Evolutionary conservation across 2,329 filamentous ascomycete species (phyloP).

Genomic region (Thermoascus crustaceus): DNA sequence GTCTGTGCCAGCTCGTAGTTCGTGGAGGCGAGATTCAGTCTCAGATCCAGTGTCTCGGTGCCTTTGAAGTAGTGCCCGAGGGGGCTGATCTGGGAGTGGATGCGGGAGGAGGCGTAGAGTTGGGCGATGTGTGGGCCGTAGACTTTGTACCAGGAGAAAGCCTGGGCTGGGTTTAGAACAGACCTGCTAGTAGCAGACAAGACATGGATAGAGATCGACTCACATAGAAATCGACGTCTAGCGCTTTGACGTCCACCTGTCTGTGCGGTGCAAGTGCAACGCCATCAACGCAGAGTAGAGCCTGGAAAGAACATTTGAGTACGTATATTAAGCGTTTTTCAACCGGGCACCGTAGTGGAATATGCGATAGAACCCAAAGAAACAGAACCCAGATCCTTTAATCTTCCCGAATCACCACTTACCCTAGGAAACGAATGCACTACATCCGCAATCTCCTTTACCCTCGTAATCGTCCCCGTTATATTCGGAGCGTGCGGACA

Average conservation of each 20-base stretch:
- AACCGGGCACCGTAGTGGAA: too few species aligned
- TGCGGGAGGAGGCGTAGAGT: conserved; percentile 55
- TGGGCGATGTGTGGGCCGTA: conserved; percentile 68
- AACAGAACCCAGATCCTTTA: too few species aligned
- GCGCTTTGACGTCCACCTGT: conserved; percentile 56
- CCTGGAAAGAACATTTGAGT: conserved; percentile 23
- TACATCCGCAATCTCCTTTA: conserved; percentile 26
- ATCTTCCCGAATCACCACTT: too few species aligned
- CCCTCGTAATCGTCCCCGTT: conserved; percentile 57
- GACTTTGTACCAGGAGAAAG: conserved; percentile 77
- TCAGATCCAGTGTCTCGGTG: conserved; percentile 51
- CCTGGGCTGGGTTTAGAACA: conserved; percentile 12
- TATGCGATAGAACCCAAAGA: too few species aligned
- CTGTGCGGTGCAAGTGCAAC: conserved; percentile 71
- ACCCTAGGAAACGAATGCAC: conserved; percentile 38
- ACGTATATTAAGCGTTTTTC: too few species aligned
- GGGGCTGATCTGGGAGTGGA: conserved; percentile 49
- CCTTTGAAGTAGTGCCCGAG: conserved; percentile 62
- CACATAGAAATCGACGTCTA: conserved; percentile 65
- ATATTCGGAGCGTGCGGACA: conserved; percentile 70
- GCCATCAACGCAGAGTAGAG: conserved; percentile 64
- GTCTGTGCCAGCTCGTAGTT: conserved; percentile 62
- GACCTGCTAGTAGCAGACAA: background rate
- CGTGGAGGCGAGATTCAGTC: conserved; percentile 59
- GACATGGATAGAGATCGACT: conserved; percentile 3